Conservation (phyloP, 352 stramenopile species). For the Thraustochytrium striatum region DNA sequence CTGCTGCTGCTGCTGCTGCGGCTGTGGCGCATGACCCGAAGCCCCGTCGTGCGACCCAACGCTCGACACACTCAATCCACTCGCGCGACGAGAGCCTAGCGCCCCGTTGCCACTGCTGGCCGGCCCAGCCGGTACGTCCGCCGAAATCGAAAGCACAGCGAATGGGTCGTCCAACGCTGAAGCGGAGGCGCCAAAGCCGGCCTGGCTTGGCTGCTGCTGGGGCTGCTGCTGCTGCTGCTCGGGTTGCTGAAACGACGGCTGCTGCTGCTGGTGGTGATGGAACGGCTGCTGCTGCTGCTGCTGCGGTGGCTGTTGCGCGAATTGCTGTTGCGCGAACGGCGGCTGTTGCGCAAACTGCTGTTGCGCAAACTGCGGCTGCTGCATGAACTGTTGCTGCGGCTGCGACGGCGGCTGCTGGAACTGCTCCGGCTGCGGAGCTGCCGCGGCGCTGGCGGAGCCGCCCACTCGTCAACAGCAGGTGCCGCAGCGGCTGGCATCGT, state of each 20-base stretch:
- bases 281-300: slow-evolving; percentile 8
- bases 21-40: too few species aligned
- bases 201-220: not conserved
- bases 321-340: not conserved
- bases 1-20: too few species aligned
- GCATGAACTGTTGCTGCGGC: not conserved
- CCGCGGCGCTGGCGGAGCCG: not conserved
- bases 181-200: not conserved
- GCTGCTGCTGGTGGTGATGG: slow-evolving; percentile 5
- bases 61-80: too few species aligned
- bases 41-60: too few species aligned
- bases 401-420: not conserved
- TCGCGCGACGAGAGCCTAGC: too few species aligned
- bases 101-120: too few species aligned
- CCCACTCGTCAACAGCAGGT: slow-evolving; percentile 20
- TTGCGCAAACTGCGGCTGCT: not conserved
- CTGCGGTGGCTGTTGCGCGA: not conserved
- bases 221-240: not conserved
- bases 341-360: slow-evolving; percentile 1
- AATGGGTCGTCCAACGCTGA: not conserved
- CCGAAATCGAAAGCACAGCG: not conserved
- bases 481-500: not conserved
- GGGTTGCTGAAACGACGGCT: not conserved
- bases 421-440: not conserved
- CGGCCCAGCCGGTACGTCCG: too few species aligned